Conservation (phyloP, 148 eudicot genomes). For the Diospyros kaki region DNA sequence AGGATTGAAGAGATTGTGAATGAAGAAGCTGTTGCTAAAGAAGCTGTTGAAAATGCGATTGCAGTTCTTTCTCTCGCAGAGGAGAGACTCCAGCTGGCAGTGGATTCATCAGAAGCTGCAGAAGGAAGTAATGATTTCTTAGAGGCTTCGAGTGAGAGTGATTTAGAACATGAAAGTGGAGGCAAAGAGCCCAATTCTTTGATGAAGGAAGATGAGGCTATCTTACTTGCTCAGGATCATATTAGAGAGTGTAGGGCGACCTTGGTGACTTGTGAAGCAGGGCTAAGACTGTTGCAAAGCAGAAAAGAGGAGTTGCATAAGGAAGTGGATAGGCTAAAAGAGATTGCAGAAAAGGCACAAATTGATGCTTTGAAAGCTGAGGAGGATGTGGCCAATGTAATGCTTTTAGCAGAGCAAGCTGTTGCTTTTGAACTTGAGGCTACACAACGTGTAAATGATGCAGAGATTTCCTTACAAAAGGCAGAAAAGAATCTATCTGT, state of each 20-base stretch:
- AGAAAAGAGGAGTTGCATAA: constrained; percentile 77
- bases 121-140: constrained; percentile 31
- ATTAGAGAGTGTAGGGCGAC: constrained; percentile 43
- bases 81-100: constrained; percentile 69
- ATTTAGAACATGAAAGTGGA: constrained; percentile 38
- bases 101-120: constrained; percentile 54
- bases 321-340: constrained; percentile 66
- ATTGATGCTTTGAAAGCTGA: constrained; percentile 68
- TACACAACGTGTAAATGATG: constrained; percentile 76
- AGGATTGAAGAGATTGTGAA: constrained; percentile 51
- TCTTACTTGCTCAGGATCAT: constrained; percentile 60
- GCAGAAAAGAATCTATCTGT: constrained; percentile 50
- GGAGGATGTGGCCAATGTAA: constrained; percentile 85
- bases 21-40: constrained; percentile 70
- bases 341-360: constrained; percentile 65
- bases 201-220: constrained; percentile 49
- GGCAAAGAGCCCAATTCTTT: constrained; percentile 32
- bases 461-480: constrained; percentile 68
- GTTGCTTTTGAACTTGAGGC: constrained; percentile 92
- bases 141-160: constrained; percentile 31
- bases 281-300: constrained; percentile 49
- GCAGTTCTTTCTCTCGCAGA: constrained; percentile 84
- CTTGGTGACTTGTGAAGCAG: constrained; percentile 64
- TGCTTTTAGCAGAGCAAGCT: constrained; percentile 97
- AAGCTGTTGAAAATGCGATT: constrained; percentile 72